Evolutionary conservation across 805 yeast species (phyloP), one percentile per base, ranked within the genome.

Genomic region (Candida maesae): DNA sequence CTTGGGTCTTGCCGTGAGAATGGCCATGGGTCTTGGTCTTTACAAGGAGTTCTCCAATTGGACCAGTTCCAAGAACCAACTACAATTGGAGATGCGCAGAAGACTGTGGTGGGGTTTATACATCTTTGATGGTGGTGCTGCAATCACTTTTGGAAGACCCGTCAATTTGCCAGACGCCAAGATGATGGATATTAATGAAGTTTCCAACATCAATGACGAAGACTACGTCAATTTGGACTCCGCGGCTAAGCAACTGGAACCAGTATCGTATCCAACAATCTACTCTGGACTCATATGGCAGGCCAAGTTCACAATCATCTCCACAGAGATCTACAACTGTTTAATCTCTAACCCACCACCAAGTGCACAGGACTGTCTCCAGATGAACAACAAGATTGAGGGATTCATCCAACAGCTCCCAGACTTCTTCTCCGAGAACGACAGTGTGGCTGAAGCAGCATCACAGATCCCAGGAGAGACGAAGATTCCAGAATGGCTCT

Each of bases 61-160:
- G 67, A 58, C 63, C 37, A 44, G 65, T 38, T 55, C 65, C 15
- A 62, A 61, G 42, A 64, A 64, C 29, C 67, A 73, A 14, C 41
- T 73, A 19, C 71, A 73, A 50, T 58, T 70, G 38, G 85, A 79
- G 49, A 67, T 73, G 56, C 68, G 84, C 48, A 65, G 84, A 52
- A 61, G 85, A 40, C 57, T 79, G 24, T 81, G 85, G 84, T 81
- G 85, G 83, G 81, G 82, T 2, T 49, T 82, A 9, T 78, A 75
- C 48, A 71, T 75, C 38, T 78, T 78, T 50, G 86, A 79, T 57
- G 74, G 79, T 14, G 80, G 82, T 38, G 75, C 83, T 14, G 74
- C 83, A 1, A 66, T 81, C 17, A 74, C 83, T 1, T 76, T 78
- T 58, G 86, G 85, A 12, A 62, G 88, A 49, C 87, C 88, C 1